Percentiles rank a stretch among this genome's conserved stretches.
These are phyloP conservation scores for Lasiodiplodia gonubiensis DNA, from an alignment of 2,329 filamentous ascomycete genomes.

Conservation along the genomic window DNA sequence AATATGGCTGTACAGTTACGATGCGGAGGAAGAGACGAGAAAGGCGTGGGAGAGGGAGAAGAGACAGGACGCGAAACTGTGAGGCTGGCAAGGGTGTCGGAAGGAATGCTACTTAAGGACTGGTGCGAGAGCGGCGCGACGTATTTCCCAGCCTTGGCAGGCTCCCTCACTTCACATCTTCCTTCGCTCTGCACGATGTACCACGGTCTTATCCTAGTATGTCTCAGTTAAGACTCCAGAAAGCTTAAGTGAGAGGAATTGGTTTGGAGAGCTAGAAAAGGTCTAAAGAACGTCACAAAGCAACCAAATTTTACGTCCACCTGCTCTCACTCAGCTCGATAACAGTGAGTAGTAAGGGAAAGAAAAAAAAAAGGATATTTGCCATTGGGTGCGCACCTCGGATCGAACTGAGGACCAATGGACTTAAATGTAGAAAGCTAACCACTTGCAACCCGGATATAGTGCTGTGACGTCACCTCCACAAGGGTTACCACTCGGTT, in stretches of 20 bases:
- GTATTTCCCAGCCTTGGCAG: slow-evolving; percentile 15
- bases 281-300: not conserved
- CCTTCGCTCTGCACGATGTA: not conserved
- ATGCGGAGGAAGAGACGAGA: slow-evolving; percentile 18
- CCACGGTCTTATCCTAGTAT: not conserved
- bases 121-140: slow-evolving; percentile 3
- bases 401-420: not conserved
- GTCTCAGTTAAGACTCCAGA: not conserved
- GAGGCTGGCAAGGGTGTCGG: not conserved
- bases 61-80: not conserved
- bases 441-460: not conserved
- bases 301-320: not conserved
- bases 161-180: not conserved
- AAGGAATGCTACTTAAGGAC: not conserved
- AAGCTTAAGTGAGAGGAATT: not conserved
- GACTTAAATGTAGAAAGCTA: not conserved
- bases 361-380: not conserved
- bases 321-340: no score
- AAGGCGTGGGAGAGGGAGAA: slow-evolving; percentile 33
- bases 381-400: not conserved
- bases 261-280: not conserved
- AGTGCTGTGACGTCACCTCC: not conserved
- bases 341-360: no score
- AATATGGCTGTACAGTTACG: slow-evolving; percentile 10
- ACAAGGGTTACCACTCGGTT: not conserved